Evolutionary conservation across 192 early-diverging fungal genomes (phyloP), one percentile per base, ranked within the genome.

Genomic region (Geranomyces michiganensis): DNA sequence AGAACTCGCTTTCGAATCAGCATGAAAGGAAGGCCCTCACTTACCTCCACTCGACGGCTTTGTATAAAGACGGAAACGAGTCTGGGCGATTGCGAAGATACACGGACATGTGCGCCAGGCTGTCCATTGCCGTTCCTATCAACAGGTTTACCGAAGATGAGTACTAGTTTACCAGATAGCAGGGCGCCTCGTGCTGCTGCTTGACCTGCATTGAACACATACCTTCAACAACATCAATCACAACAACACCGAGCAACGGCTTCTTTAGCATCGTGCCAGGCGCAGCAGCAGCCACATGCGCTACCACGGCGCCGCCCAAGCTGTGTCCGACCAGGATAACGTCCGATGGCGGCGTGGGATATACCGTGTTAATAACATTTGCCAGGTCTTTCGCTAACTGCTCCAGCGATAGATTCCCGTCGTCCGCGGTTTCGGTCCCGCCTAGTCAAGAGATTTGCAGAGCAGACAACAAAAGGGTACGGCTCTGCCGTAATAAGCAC

Each of bases 161-260:
- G 4, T 17, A 26, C 51, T 3, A 47, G 46, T 47, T 47, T n/a
- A n/a, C n/a, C n/a, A n/a, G n/a, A n/a, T n/a, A n/a, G n/a, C n/a
- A n/a, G n/a, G n/a, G n/a, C n/a, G n/a, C n/a, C n/a, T n/a, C n/a
- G n/a, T n/a, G n/a, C n/a, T n/a, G n/a, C n/a, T n/a, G n/a, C n/a
- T n/a, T n/a, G n/a, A n/a, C n/a, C n/a, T n/a, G n/a, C n/a, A n/a
- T n/a, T n/a, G n/a, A n/a, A n/a, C n/a, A n/a, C 46, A 19, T 19
- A 75, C 73, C 80, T 76, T 82, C 81, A 14, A 82, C 81, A 21
- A 82, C 81, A 67, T 82, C 81, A 32, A 82, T 19, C 19, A 79
- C 76, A 44, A 65, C 74, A 6, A 74, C 64, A 12, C 78, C 81
- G 22, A 70, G 43, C 15, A 82, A 53, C 29, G 68, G 66, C 47